Conservation (phyloP, 2,329 filamentous ascomycete species). For the Cordyceps militaris region DNA sequence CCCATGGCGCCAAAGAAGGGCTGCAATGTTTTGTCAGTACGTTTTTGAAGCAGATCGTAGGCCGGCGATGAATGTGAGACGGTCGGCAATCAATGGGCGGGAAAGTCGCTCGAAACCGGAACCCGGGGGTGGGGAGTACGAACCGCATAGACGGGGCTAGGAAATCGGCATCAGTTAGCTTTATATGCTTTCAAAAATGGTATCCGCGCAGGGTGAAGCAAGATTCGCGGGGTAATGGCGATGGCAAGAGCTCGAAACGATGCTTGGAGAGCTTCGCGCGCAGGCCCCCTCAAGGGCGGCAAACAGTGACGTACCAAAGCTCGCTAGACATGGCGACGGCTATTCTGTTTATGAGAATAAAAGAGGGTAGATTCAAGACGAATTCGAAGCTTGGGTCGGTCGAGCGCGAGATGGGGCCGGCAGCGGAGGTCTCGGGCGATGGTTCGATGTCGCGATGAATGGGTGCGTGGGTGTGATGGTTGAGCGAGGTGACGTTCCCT, state of each 20-base stretch:
- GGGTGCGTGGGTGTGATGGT: conserved; percentile 17
- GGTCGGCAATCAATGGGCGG: not conserved
- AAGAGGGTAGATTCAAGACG: conserved; percentile 13
- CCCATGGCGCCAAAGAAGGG: conserved; percentile 97
- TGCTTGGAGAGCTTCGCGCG: conserved; percentile 14
- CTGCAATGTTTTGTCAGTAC: conserved; percentile 35
- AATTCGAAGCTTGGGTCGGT: conserved; percentile 11
- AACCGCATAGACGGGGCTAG: conserved; percentile 96
- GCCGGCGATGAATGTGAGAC: not conserved
- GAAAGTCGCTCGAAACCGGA: conserved; percentile 10
- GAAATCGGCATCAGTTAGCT: conserved; percentile 37
- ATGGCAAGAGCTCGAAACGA: conserved; percentile 16
- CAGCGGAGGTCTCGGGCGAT: conserved; percentile 10
- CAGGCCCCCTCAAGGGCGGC: conserved; percentile 11
- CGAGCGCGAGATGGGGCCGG: conserved; percentile 9
- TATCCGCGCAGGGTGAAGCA: not conserved
- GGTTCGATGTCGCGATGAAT: conserved; percentile 15
- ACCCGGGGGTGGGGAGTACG: conserved; percentile 44
- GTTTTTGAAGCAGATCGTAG: not conserved
- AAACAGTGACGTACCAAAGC: conserved; percentile 62
- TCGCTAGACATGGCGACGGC: conserved; percentile 62
- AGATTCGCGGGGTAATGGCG: not conserved
- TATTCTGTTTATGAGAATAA: conserved; percentile 21
- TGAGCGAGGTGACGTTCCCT: conserved; percentile 31
- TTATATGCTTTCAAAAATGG: conserved; percentile 11